A percentile compares a stretch with the other conserved stretches of the same genome.
These are phyloP conservation scores for Eurotiales sp. DNA, from an alignment of 2,329 filamentous ascomycete genomes.

Conservation along the genomic window DNA sequence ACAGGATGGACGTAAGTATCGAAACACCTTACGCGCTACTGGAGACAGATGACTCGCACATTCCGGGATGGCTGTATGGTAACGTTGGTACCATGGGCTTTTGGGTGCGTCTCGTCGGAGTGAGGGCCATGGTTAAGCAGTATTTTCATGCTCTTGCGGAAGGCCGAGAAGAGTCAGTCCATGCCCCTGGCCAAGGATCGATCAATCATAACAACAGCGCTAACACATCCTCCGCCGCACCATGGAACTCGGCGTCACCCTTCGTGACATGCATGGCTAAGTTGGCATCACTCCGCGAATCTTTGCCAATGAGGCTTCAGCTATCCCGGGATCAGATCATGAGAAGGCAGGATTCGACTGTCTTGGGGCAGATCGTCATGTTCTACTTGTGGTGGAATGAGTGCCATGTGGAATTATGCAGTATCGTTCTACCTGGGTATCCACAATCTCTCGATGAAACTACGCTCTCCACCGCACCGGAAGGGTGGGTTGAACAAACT, in stretches of 20 bases:
- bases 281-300: neutral
- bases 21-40: neutral
- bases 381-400: neutral
- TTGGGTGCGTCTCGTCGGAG: neutral
- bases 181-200: neutral
- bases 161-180: neutral
- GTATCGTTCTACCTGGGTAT: neutral
- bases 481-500: neutral
- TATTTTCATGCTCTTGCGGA: neutral
- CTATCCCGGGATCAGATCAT: neutral
- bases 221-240: neutral
- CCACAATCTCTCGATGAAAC: neutral
- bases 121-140: neutral
- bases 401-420: neutral
- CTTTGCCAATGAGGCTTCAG: neutral
- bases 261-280: neutral
- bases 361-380: neutral
- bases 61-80: neutral
- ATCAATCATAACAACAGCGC: neutral
- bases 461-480: neutral
- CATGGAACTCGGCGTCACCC: neutral
- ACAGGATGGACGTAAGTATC: neutral
- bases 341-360: neutral
- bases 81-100: neutral
- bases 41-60: neutral